Percentiles rank a stretch among this genome's conserved stretches.
Evolutionary conservation across 352 stramenopile species (phyloP).

Genomic region (Pseudoperonospora humuli): DNA sequence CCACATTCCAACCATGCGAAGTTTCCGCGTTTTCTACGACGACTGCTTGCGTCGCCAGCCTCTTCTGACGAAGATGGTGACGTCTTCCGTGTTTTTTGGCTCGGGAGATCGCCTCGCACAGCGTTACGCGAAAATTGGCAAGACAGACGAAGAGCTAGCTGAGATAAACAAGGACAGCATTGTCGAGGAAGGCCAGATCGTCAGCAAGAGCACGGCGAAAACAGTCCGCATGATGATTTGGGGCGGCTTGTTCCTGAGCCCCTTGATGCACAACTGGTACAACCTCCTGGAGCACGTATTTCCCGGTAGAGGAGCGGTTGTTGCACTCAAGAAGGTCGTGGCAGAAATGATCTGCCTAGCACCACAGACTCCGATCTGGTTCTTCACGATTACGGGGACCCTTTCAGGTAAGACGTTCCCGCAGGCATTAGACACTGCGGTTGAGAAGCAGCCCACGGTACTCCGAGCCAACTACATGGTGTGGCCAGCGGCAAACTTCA

Average conservation of each 20-base stretch:
- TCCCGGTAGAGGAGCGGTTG: conserved; percentile 13
- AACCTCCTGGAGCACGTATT: conserved; percentile 64
- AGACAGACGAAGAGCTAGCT: conserved; percentile 12
- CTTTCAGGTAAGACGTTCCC: conserved; percentile 21
- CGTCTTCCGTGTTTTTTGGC: conserved; percentile 58
- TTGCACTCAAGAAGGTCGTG: conserved; percentile 31
- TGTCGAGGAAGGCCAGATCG: conserved; percentile 8
- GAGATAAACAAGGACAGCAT: background rate
- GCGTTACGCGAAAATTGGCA: too few species aligned
- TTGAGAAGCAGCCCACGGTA: conserved; percentile 28
- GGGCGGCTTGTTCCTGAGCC: conserved; percentile 81
- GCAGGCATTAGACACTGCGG: conserved; percentile 17
- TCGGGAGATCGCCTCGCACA: conserved; percentile 59
- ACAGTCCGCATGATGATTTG: conserved; percentile 85
- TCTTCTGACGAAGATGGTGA: conserved; percentile 64
- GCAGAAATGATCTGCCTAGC: conserved; percentile 34
- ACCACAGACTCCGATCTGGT: conserved; percentile 22
- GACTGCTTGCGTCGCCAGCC: conserved; percentile 39
- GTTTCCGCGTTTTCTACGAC: conserved; percentile 45
- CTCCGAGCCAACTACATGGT: conserved; percentile 36
- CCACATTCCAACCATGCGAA: too few species aligned
- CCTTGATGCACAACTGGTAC: conserved; percentile 87
- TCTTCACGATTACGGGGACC: conserved; percentile 31
- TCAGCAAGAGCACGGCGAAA: conserved; percentile 25
- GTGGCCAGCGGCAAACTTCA: conserved; percentile 36